Percentiles rank a stretch among this genome's conserved stretches.
Evolutionary conservation across 2,329 filamentous ascomycete genomes (phyloP).

Genomic region (Aspergillus proliferans): DNA sequence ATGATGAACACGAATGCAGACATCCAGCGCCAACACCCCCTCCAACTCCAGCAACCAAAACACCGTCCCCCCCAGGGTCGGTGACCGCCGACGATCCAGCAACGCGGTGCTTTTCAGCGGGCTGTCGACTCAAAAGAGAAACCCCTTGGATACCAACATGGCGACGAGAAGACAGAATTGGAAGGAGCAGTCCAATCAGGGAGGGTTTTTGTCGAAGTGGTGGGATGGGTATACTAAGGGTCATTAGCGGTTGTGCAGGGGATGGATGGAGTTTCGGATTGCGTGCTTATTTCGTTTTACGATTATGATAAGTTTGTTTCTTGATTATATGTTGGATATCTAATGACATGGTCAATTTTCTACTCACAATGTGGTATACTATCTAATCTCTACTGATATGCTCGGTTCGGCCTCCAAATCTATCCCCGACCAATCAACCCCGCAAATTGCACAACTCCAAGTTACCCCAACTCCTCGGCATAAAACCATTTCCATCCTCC

Average conservation of each 20-base stretch:
- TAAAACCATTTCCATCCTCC: background rate
- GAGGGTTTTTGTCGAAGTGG: slow-evolving; percentile 33
- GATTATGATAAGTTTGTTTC: too few species aligned
- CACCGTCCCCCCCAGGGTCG: slow-evolving; percentile 10
- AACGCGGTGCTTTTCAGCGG: slow-evolving; percentile 20
- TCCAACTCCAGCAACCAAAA: slow-evolving; percentile 1
- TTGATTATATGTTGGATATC: too few species aligned
- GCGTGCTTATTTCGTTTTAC: too few species aligned
- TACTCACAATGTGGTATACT: background rate
- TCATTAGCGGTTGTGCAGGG: slow-evolving; percentile 3
- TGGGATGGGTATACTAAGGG: slow-evolving; percentile 38
- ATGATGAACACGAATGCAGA: background rate
- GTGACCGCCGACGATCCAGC: slow-evolving; percentile 25
- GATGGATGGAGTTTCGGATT: too few species aligned
- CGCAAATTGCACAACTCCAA: background rate
- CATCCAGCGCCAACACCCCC: background rate
- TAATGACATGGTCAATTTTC: too few species aligned
- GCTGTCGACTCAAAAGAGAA: slow-evolving; percentile 42
- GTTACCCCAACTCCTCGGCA: background rate
- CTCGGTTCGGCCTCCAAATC: background rate
- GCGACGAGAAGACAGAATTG: slow-evolving; percentile 37
- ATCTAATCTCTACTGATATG: background rate
- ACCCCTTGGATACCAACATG: slow-evolving; percentile 29
- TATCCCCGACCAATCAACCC: background rate
- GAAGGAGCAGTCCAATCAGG: slow-evolving; percentile 37